Conservation (phyloP, 176 grass and related monocot genomes). For the Avena insularis region DNA sequence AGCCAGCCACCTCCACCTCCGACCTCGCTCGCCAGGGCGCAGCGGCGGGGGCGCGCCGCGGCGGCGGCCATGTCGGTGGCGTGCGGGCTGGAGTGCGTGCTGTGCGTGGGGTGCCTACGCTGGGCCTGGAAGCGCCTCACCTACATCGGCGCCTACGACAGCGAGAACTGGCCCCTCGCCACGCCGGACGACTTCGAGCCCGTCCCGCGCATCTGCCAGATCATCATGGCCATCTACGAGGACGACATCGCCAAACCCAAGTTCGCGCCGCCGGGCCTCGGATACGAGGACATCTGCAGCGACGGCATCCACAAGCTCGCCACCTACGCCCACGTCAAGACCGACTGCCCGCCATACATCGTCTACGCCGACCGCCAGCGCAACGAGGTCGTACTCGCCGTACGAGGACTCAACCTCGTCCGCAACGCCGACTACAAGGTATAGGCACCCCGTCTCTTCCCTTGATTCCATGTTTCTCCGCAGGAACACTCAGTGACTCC, state of each 20-base stretch:
- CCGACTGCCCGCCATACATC: conserved; percentile 75
- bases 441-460: neutral
- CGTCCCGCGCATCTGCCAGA: conserved; percentile 79
- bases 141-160: conserved; percentile 99
- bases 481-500: neutral
- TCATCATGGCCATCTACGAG: conserved; percentile 84
- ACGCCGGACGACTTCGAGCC: conserved; percentile 66
- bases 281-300: conserved; percentile 50
- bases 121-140: conserved; percentile 95
- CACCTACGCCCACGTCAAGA: conserved; percentile 61
- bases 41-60: neutral
- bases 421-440: conserved; percentile 95
- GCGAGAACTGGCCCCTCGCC: conserved; percentile 87
- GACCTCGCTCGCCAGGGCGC: neutral
- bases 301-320: conserved; percentile 55
- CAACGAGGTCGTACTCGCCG: conserved; percentile 82
- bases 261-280: conserved; percentile 53
- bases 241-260: conserved; percentile 60
- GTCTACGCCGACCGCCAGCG: conserved; percentile 65
- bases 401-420: conserved; percentile 94
- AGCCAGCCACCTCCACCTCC: neutral
- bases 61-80: conserved; percentile 73
- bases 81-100: conserved; percentile 93
- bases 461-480: neutral
- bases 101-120: conserved; percentile 78